Evolutionary conservation across 1,139 yeast genomes (phyloP), one percentile per base, ranked within the genome.

Genomic region (Magnusiomyces suaveolens): DNA sequence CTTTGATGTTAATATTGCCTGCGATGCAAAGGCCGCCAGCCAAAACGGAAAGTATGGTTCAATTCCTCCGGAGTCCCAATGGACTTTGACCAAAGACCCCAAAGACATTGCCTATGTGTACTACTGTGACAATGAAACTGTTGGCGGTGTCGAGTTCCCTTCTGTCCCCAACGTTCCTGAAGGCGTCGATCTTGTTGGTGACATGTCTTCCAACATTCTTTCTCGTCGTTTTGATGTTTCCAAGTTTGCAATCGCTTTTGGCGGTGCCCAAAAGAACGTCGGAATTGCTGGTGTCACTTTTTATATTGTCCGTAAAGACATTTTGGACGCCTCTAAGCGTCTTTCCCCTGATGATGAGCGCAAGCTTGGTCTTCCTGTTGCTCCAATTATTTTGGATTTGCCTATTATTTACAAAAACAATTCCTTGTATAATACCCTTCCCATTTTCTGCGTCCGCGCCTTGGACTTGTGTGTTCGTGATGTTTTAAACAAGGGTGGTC

Each of bases 261-360:
- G 72, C n/a, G 98, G 98, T 57, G 98, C 97, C 21, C 98, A 92
- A 72, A 92, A 92, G 73, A 92, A 92, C 69, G 88, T 92, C 66
- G 98, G 98, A 54, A 75, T 92, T 67, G 97, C 98, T 3, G 98
- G 98, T 47, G 80, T 92, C 62, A 85, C 97, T 20, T 78, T 92
- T 60, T 90, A 89, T 69, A 90, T 92, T 63, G 83, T 90, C 69
- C 87, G 87, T 71, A 90, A 90, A 69, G 68, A 82, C 2, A 76
- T 92, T 53, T 73, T 92, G 54, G 84, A 82, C 38, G 10, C 43
- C 6, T 10, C 18, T 4, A 51, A 51, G 33, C 82, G 82, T 60
- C 82, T 88, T 1, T 64, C 80, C 3, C 88, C 83, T 58, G 84
- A 74, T 1, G 82, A 82, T 62, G 75, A 88, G 62, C 75, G 70